phyloP scores from a whole-genome alignment of 2,329 filamentous ascomycete genomes.

The Hypoxylon sp. region DNA sequence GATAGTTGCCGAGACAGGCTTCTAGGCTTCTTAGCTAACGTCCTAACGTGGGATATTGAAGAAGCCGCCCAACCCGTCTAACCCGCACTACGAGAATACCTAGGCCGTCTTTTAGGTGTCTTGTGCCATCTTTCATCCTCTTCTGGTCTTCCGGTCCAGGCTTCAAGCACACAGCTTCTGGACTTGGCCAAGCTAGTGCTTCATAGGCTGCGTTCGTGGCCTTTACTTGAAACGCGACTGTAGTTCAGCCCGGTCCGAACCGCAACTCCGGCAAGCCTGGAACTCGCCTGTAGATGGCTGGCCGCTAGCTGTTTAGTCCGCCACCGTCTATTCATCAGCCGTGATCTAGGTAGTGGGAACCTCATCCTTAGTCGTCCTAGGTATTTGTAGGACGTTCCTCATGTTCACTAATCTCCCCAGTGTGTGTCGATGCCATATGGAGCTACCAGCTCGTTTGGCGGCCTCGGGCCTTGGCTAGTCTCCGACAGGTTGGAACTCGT shows the following conservation, averaged over 20 bases:
- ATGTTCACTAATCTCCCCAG: slow-evolving; percentile 1
- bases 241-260: slow-evolving; percentile 31
- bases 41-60: slow-evolving; percentile 2
- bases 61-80: slow-evolving; percentile 1
- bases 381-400: background rate
- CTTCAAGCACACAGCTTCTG: background rate
- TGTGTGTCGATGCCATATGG: slow-evolving; percentile 1
- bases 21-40: slow-evolving; percentile 1
- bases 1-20: slow-evolving; percentile 8
- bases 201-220: background rate
- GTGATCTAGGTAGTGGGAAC: slow-evolving; percentile 13
- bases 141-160: background rate
- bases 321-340: background rate
- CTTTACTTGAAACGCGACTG: slow-evolving; percentile 14
- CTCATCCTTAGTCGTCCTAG: slow-evolving; percentile 22
- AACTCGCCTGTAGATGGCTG: background rate
- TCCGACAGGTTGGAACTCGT: slow-evolving; percentile 14
- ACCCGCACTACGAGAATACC: background rate
- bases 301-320: background rate
- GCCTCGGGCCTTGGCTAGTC: slow-evolving; percentile 23
- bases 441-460: slow-evolving; percentile 14
- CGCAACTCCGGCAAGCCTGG: slow-evolving; percentile 28
- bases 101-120: too few relatives aligned
- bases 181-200: background rate
- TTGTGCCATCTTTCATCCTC: slow-evolving; percentile 13